Evolutionary conservation across 2,329 filamentous ascomycete genomes (phyloP).

Genomic region (Xylariales sp.): DNA sequence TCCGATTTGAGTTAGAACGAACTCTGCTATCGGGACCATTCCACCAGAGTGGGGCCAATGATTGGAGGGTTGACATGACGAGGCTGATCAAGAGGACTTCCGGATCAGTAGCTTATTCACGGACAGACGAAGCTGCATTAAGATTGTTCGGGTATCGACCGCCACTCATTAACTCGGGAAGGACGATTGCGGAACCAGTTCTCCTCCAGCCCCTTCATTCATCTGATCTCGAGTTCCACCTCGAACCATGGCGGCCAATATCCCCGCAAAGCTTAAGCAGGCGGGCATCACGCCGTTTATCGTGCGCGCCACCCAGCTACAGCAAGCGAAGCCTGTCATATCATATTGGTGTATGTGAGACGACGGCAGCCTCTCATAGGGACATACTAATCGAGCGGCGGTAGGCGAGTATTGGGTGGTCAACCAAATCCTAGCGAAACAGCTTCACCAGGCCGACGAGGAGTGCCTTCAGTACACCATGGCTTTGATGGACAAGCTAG

Average conservation of each 20-base stretch:
- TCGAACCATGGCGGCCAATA: slow-evolving; percentile 62
- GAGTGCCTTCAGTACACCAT: slow-evolving; percentile 79
- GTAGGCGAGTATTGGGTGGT: slow-evolving; percentile 87
- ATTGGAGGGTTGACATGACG: too few species aligned
- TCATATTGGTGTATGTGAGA: slow-evolving; percentile 92
- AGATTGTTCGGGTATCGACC: too few species aligned
- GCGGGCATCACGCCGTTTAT: slow-evolving; percentile 83
- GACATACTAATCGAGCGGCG: too few species aligned
- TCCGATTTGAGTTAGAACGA: neutral
- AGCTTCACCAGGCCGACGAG: slow-evolving; percentile 72
- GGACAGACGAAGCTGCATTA: too few species aligned
- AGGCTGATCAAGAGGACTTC: too few species aligned
- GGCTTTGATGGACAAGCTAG: slow-evolving; percentile 83
- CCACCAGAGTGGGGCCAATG: neutral
- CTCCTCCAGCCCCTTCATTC: neutral
- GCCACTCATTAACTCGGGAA: too few species aligned
- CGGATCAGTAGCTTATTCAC: too few species aligned
- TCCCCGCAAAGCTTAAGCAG: slow-evolving; percentile 70
- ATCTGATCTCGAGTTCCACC: neutral
- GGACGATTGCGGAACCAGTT: too few species aligned
- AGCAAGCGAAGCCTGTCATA: slow-evolving; percentile 78
- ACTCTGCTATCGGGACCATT: too few species aligned
- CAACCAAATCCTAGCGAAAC: slow-evolving; percentile 79
- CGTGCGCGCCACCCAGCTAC: slow-evolving; percentile 76
- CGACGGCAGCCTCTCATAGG: too few species aligned